Evolutionary conservation across 75 land plant genomes (phyloP), one percentile per base, ranked within the genome.

Genomic region (Picea glauca): DNA sequence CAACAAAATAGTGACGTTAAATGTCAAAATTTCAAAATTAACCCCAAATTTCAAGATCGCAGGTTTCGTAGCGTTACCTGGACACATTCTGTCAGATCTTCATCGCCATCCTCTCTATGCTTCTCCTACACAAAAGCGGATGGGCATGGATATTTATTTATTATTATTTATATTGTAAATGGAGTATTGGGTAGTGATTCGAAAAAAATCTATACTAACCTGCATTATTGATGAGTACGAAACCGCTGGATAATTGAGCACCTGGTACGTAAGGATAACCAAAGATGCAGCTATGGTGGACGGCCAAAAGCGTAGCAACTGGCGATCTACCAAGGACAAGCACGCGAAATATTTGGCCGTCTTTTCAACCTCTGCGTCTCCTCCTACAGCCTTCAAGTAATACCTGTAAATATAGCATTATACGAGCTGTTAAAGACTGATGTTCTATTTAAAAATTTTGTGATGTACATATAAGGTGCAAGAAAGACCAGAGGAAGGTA

Each of bases 281-380:
- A 89, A 50, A 2, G 80, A 84, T 38, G 93, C 91, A 62, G 93
- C 89, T 14, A 92, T 82, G 13, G 86, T 89, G 35, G 93, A 92
- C 0, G 90, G 91, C 88, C 86, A 84, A 74, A 76, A 92, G 43
- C 79, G 58, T 0, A 92, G 82, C 78, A 85, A 81, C 59, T 84
- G 80, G 33, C 86, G 83, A 73, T 85, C 85, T 4, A 84, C 62
- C 15, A 92, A 73, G 2, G 91, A 84, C 9, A 88, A 76, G 35
- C 83, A 78, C 3, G 88, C 90, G 21, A 92, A 59, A 62, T 79
- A 78, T 60, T 81, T 83, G 62, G 87, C 85, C 43, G 23, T 77
- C 58, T 62, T 79, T 80, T 86, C 82, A 75, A 88, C 76, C 77
- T 86, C 77, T 35, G 26, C 60, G 60, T 81, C 81, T 18, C 87